Percentiles rank a stretch among this genome's conserved stretches.
Conservation (phyloP, 345 rosid genomes). For the Aurinia saxatilis region DNA sequence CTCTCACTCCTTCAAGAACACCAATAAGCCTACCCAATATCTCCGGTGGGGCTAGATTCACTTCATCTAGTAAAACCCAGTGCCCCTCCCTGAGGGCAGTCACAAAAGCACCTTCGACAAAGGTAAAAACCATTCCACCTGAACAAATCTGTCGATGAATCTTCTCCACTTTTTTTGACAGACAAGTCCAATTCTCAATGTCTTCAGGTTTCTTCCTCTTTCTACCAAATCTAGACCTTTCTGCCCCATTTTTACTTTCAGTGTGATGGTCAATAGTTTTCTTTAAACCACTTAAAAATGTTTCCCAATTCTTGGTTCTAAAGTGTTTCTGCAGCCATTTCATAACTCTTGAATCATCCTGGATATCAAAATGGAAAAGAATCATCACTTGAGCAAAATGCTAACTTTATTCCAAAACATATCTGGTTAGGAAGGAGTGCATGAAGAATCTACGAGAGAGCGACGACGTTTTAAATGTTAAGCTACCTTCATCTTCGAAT, state of each 20-base stretch:
- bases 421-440: constrained; percentile 2
- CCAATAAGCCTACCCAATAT: constrained; percentile 81
- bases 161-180: constrained; percentile 48
- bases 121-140: constrained; percentile 81
- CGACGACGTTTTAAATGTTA: not conserved
- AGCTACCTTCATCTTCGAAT: constrained; percentile 44
- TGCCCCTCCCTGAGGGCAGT: constrained; percentile 81
- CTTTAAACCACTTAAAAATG: constrained; percentile 41
- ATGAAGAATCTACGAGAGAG: not conserved
- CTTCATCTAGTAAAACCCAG: constrained; percentile 97
- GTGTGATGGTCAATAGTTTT: constrained; percentile 31
- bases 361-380: constrained; percentile 25
- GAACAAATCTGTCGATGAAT: constrained; percentile 51
- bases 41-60: constrained; percentile 94
- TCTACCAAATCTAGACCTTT: constrained; percentile 35
- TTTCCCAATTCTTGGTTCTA: constrained; percentile 53
- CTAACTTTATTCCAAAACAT: not conserved
- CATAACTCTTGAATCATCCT: constrained; percentile 44
- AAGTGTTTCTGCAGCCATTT: constrained; percentile 37
- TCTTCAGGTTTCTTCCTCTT: constrained; percentile 61
- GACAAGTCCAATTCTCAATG: constrained; percentile 42
- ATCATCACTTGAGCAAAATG: constrained; percentile 15
- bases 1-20: constrained; percentile 87
- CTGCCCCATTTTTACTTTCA: constrained; percentile 13
- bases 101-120: constrained; percentile 95